These are phyloP conservation scores for Mortierella sp. DNA, from an alignment of 371 early-diverging fungal genomes.

Conservation along the genomic window DNA sequence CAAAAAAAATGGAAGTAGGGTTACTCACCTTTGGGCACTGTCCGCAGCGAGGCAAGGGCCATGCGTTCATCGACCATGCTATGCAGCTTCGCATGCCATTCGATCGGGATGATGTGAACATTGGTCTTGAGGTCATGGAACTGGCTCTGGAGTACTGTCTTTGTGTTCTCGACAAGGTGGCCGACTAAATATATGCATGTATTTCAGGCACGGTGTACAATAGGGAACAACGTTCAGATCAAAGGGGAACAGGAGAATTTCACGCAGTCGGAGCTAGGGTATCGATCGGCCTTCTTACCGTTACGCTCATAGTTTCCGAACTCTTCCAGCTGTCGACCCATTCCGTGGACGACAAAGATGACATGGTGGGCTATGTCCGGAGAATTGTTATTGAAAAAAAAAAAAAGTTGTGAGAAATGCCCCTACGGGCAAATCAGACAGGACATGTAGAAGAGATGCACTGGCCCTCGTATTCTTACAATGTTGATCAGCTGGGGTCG, in stretches of 20 bases:
- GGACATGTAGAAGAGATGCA: no score
- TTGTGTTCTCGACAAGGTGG: conserved; percentile 64
- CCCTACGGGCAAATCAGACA: no score
- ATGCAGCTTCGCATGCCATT: conserved; percentile 74
- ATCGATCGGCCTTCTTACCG: no score
- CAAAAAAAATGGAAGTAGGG: no score
- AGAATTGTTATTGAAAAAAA: no score
- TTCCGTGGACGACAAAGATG: conserved; percentile 75
- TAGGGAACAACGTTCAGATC: background rate
- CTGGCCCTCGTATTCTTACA: background rate
- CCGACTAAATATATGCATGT: conserved; percentile 38
- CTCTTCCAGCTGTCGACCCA: conserved; percentile 73
- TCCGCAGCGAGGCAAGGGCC: conserved; percentile 55
- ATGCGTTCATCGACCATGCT: conserved; percentile 60
- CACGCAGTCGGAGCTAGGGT: no score
- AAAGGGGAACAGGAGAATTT: background rate
- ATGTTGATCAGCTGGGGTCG: background rate
- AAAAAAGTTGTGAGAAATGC: no score
- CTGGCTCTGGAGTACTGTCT: conserved; percentile 60
- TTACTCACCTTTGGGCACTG: conserved; percentile 58
- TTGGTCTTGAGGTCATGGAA: conserved; percentile 56
- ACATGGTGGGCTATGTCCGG: conserved; percentile 57
- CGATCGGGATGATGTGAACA: conserved; percentile 68
- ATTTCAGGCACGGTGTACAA: background rate
- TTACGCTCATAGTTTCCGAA: conserved; percentile 66